Conservation (phyloP, 148 eudicot species). For the Hydrangea macrophylla region DNA sequence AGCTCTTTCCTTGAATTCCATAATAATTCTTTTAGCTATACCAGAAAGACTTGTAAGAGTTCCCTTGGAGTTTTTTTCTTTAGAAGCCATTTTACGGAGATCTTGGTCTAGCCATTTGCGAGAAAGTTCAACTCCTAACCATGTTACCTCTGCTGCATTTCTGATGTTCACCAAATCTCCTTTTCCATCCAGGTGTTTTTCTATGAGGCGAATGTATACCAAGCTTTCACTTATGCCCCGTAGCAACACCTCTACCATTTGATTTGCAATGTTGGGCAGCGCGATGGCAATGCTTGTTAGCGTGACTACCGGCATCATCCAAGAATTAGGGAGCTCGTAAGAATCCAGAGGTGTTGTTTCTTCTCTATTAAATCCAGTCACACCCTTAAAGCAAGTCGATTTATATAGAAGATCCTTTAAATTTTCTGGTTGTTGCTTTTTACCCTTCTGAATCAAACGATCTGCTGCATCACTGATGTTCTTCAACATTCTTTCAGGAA, state of each 20-base stretch:
- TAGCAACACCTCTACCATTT: not conserved
- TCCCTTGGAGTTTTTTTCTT: not conserved
- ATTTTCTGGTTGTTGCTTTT: slow-evolving; percentile 5
- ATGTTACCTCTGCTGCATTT: not conserved
- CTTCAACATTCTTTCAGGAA: not conserved
- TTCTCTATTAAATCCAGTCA: not conserved
- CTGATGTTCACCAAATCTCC: not conserved
- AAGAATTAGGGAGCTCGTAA: not conserved
- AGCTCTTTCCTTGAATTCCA: not conserved
- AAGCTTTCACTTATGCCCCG: not conserved
- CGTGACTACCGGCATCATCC: not conserved
- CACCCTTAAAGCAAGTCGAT: not conserved
- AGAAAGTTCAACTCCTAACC: not conserved
- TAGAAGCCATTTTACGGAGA: not conserved
- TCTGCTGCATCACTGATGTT: not conserved
- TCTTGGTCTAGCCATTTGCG: not conserved
- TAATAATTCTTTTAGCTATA: too few species aligned
- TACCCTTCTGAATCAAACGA: slow-evolving; percentile 1
- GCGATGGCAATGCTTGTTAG: not conserved
- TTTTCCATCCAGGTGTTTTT: not conserved
- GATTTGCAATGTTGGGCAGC: not conserved
- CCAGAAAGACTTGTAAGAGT: not conserved
- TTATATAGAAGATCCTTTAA: slow-evolving; percentile 8
- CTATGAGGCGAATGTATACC: not conserved
- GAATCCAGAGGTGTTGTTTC: not conserved